These are phyloP conservation scores for Micractinium conductrix DNA, from an alignment of 139 green algal species.

Conservation along the genomic window DNA sequence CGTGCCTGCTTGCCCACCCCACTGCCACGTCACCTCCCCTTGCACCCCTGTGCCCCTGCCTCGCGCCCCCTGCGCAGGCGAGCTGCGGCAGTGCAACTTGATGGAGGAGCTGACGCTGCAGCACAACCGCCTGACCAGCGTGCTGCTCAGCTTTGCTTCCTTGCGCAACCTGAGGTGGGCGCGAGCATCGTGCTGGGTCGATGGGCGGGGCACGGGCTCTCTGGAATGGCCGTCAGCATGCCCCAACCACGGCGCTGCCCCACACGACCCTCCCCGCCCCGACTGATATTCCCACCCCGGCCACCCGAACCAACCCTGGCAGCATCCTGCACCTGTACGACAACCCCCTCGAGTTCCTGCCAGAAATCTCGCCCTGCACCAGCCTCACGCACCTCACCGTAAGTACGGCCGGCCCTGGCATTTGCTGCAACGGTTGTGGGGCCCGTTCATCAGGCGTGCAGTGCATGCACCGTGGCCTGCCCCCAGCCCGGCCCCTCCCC, in stretches of 20 bases:
- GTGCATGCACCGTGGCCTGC: too few species aligned
- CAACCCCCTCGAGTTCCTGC: slow-evolving; percentile 96
- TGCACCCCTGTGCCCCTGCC: not conserved
- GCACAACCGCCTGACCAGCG: slow-evolving; percentile 81
- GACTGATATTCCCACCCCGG: too few species aligned
- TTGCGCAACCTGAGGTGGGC: slow-evolving; percentile 53
- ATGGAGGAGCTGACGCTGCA: slow-evolving; percentile 89
- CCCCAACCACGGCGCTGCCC: not conserved
- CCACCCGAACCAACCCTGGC: too few species aligned
- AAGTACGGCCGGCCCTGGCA: not conserved
- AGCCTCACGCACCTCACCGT: slow-evolving; percentile 77
- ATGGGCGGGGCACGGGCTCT: not conserved
- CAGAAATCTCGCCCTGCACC: slow-evolving; percentile 83
- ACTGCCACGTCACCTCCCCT: too few species aligned
- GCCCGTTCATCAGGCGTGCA: too few species aligned
- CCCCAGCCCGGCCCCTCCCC: too few species aligned
- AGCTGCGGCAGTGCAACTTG: slow-evolving; percentile 70
- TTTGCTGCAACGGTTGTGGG: too few species aligned
- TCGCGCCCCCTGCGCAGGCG: slow-evolving; percentile 50
- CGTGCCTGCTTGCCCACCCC: too few species aligned
- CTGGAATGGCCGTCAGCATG: not conserved
- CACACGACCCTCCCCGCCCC: slow-evolving; percentile 49
- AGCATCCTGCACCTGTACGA: slow-evolving; percentile 72
- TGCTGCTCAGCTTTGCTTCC: slow-evolving; percentile 69
- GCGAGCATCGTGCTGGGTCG: not conserved